These are phyloP conservation scores for Diutina mesorugosa DNA, from an alignment of 1,139 yeast species.

Conservation along the genomic window DNA sequence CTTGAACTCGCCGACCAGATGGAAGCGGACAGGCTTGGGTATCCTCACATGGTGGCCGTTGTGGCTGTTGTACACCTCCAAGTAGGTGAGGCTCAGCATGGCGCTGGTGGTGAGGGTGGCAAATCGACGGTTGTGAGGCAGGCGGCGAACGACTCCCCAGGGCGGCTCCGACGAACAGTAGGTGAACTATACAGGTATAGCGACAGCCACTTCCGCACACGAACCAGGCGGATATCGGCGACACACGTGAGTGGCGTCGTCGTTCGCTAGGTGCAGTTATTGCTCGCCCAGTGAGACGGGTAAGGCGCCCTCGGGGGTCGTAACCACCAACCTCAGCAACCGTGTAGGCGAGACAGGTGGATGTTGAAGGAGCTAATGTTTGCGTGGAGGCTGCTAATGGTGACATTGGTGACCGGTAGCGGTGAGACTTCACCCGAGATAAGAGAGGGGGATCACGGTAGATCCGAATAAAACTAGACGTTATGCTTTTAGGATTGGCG, in stretches of 20 bases:
- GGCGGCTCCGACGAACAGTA: not conserved
- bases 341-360: no score
- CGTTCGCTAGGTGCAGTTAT: not conserved
- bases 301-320: not conserved
- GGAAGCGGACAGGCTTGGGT: slow-evolving; percentile 33
- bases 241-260: not conserved
- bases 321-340: not conserved
- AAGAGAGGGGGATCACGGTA: no score
- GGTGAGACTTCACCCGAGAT: no score
- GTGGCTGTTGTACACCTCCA: slow-evolving; percentile 28
- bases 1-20: slow-evolving; percentile 13
- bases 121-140: not conserved
- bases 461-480: no score
- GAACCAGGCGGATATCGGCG: not conserved
- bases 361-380: no score
- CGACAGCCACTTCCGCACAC: not conserved
- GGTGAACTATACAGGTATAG: not conserved
- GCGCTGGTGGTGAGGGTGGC: not conserved
- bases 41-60: slow-evolving; percentile 21
- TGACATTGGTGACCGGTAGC: no score
- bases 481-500: no score
- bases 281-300: not conserved
- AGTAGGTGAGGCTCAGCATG: slow-evolving; percentile 10
- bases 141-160: not conserved
- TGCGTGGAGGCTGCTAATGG: no score